Conservation (phyloP, 1,284 basidiomycete species). For the Inonotus obliquus region DNA sequence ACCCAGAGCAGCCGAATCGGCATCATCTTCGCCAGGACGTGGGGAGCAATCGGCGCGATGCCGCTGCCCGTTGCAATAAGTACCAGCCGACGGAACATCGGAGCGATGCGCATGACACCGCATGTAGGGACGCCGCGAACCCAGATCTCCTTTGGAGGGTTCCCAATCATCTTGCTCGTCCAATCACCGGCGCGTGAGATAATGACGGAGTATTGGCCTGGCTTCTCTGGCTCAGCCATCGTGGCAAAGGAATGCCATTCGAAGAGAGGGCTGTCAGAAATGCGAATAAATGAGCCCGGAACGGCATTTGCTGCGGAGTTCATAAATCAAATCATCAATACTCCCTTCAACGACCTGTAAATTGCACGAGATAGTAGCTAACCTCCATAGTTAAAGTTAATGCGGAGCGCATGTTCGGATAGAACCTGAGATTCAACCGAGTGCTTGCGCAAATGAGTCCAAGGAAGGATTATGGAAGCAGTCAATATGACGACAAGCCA, state of each 20-base stretch:
- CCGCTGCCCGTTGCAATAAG: slow-evolving; percentile 37
- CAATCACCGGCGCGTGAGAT: slow-evolving; percentile 37
- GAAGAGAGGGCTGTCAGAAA: slow-evolving; percentile 24
- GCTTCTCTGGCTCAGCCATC: slow-evolving; percentile 12
- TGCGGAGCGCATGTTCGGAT: slow-evolving; percentile 32
- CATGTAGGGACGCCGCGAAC: slow-evolving; percentile 34
- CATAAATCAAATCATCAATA: not conserved
- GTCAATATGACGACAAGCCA: slow-evolving; percentile 35
- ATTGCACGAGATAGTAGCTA: slow-evolving; percentile 26
- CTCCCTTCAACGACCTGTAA: not conserved
- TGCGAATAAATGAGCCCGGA: slow-evolving; percentile 5
- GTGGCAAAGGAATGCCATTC: slow-evolving; percentile 35
- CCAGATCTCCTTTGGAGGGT: slow-evolving; percentile 34
- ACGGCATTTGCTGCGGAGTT: not conserved
- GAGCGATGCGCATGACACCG: slow-evolving; percentile 32
- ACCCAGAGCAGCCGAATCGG: slow-evolving; percentile 36
- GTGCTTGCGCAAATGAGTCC: slow-evolving; percentile 30
- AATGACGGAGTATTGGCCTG: slow-evolving; percentile 28
- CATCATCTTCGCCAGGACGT: slow-evolving; percentile 31
- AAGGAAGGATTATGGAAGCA: slow-evolving; percentile 29
- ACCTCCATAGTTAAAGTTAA: slow-evolving; percentile 34
- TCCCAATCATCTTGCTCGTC: slow-evolving; percentile 31
- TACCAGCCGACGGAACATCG: slow-evolving; percentile 34
- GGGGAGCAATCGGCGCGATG: slow-evolving; percentile 33
- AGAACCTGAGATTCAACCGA: slow-evolving; percentile 27